These are phyloP conservation scores for Metschnikowia matae DNA, from an alignment of 805 yeast species.

Conservation along the genomic window DNA sequence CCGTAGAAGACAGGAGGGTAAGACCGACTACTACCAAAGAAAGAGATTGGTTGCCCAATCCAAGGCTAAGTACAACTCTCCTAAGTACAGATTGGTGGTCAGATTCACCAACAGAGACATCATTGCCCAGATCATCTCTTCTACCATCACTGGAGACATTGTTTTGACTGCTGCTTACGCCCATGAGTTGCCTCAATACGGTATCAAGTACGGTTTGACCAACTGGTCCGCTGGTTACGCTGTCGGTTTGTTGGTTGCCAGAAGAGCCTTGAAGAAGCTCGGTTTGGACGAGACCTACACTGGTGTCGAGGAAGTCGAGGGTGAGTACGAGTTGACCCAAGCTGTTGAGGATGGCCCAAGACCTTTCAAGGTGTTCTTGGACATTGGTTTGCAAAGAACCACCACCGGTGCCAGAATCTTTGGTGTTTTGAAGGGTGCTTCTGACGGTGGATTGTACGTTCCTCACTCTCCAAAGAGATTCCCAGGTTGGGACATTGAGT, in stretches of 20 bases:
- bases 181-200: slow-evolving; percentile 97
- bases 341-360: slow-evolving; percentile 99
- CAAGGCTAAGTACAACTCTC: slow-evolving; percentile 99
- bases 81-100: slow-evolving; percentile 99
- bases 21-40: slow-evolving; percentile 99
- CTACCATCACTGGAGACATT: slow-evolving; percentile 95
- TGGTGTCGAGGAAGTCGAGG: slow-evolving; percentile 99
- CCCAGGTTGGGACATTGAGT: slow-evolving; percentile 99
- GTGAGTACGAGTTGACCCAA: slow-evolving; percentile 97
- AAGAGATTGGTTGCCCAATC: slow-evolving; percentile 99
- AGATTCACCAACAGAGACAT: slow-evolving; percentile 99
- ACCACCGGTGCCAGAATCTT: slow-evolving; percentile 99
- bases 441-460: slow-evolving; percentile 98
- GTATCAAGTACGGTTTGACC: slow-evolving; percentile 97
- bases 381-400: slow-evolving; percentile 99
- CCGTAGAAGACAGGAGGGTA: slow-evolving; percentile 99
- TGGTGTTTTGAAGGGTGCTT: slow-evolving; percentile 99
- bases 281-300: slow-evolving; percentile 96
- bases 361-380: slow-evolving; percentile 99
- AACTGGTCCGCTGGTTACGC: slow-evolving; percentile 99
- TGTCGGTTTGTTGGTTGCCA: slow-evolving; percentile 95
- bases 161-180: slow-evolving; percentile 98
- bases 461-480: slow-evolving; percentile 99
- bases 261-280: slow-evolving; percentile 97
- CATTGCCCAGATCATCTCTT: slow-evolving; percentile 94